These are phyloP conservation scores for Aspergillus sclerotioniger DNA, from an alignment of 495 filamentous ascomycete genomes.

Conservation along the genomic window DNA sequence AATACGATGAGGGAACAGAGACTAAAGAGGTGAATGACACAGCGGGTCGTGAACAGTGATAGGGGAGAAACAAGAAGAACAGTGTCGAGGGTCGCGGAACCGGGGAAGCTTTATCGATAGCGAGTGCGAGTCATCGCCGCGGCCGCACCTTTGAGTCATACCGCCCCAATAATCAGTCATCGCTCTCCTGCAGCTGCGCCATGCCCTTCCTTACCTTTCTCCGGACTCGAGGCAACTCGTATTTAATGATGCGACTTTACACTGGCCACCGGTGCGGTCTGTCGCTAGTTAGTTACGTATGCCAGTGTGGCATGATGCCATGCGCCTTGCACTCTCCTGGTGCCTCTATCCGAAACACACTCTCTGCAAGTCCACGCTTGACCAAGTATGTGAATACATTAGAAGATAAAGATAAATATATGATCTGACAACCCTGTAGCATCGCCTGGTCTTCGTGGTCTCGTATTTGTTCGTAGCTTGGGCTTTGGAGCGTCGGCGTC, in stretches of 20 bases:
- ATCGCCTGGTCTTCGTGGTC: constrained; percentile 26
- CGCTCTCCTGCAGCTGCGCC: background rate
- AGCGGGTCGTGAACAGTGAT: background rate
- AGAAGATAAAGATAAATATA: background rate
- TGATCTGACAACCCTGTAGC: constrained; percentile 14
- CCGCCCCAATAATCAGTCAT: background rate
- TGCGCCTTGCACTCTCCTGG: background rate
- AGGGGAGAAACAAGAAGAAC: constrained; percentile 2
- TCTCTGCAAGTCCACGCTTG: background rate
- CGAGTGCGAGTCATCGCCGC: constrained; percentile 33
- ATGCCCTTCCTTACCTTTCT: too few species aligned
- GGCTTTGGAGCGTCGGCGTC: background rate
- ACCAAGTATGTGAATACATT: background rate
- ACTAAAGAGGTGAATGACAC: background rate
- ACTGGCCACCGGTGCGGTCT: background rate
- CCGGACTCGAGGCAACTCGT: background rate
- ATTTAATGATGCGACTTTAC: background rate
- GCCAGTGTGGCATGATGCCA: constrained; percentile 2
- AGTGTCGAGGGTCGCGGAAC: constrained; percentile 10
- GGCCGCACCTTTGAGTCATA: constrained; percentile 20
- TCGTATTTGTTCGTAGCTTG: constrained; percentile 27
- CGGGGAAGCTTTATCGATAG: constrained; percentile 43
- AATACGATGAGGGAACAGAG: background rate
- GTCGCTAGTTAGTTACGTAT: background rate
- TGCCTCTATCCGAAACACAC: background rate